Percentiles rank a stretch among this genome's conserved stretches.
phyloP scores from a whole-genome alignment of 495 filamentous ascomycete genomes.

The Neurospora sublineolata region DNA sequence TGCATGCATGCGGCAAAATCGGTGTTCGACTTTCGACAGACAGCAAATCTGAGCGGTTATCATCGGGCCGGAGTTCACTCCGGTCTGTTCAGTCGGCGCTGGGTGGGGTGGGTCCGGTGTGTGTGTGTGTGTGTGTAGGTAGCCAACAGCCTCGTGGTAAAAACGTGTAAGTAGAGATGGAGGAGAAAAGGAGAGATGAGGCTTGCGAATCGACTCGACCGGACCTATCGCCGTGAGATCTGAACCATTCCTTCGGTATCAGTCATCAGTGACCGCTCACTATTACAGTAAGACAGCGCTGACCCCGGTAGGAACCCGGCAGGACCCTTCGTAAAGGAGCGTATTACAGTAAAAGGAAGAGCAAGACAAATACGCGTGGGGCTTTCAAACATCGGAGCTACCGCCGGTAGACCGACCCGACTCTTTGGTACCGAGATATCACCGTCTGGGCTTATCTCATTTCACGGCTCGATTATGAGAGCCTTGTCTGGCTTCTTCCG shows the following conservation, averaged over 20 bases:
- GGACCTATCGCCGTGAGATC: not conserved
- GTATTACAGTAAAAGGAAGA: not conserved
- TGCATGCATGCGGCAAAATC: not conserved
- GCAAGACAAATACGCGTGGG: not conserved
- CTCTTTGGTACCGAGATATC: not conserved
- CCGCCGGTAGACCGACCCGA: not conserved
- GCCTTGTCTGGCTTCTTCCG: not conserved
- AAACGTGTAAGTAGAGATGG: not conserved
- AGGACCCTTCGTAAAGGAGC: not conserved
- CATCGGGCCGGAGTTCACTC: not conserved
- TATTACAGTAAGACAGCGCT: not conserved
- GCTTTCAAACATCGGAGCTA: not conserved
- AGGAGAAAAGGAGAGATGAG: not conserved
- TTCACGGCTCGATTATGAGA: not conserved
- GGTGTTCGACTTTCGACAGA: not conserved
- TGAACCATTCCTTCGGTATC: not conserved
- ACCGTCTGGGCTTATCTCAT: not conserved
- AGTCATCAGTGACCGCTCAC: not conserved
- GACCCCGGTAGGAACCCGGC: not conserved
- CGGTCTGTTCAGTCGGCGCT: not conserved
- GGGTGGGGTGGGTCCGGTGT: not conserved
- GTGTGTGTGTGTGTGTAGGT: not conserved
- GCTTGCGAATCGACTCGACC: not conserved
- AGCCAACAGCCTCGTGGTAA: not conserved
- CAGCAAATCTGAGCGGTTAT: not conserved